Evolutionary conservation across 2,329 filamentous ascomycete genomes (phyloP).

Genomic region (Sclerotinia trifoliorum): DNA sequence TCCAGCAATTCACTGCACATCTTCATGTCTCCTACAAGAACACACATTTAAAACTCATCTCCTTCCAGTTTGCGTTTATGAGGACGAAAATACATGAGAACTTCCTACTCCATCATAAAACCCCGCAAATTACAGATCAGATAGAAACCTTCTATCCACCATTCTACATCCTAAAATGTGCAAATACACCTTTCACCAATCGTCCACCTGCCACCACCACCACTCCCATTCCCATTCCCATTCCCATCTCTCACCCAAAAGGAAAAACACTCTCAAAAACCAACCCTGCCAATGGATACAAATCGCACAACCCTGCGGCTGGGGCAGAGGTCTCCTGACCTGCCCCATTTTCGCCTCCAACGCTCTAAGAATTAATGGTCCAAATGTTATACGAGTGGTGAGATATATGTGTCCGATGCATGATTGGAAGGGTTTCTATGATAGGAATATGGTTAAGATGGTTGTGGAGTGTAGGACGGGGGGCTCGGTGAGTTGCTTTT

Average conservation of each 20-base stretch:
- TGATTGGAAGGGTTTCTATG: constrained; percentile 12
- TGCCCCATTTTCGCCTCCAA: constrained; percentile 15
- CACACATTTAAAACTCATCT: background rate
- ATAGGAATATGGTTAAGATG: constrained; percentile 20
- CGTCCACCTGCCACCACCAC: constrained; percentile 7
- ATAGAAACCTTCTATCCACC: background rate
- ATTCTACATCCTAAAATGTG: background rate
- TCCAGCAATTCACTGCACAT: background rate
- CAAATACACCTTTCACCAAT: constrained; percentile 19
- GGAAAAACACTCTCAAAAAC: background rate
- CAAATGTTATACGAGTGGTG: constrained; percentile 9
- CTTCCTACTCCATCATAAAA: background rate
- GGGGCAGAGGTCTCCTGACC: constrained; percentile 9
- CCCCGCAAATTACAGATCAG: background rate
- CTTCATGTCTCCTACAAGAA: background rate
- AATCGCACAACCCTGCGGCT: constrained; percentile 7
- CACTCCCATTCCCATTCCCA: background rate
- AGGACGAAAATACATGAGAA: background rate
- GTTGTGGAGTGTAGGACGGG: constrained; percentile 16
- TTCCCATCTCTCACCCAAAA: background rate
- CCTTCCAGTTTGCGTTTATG: background rate
- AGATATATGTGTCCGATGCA: background rate
- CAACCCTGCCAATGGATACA: constrained; percentile 21
- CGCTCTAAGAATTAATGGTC: constrained; percentile 12
- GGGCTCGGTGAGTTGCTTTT: constrained; percentile 11